These are phyloP conservation scores for Leccinum fibrillosum DNA, from an alignment of 768 basidiomycete genomes.

Conservation along the genomic window DNA sequence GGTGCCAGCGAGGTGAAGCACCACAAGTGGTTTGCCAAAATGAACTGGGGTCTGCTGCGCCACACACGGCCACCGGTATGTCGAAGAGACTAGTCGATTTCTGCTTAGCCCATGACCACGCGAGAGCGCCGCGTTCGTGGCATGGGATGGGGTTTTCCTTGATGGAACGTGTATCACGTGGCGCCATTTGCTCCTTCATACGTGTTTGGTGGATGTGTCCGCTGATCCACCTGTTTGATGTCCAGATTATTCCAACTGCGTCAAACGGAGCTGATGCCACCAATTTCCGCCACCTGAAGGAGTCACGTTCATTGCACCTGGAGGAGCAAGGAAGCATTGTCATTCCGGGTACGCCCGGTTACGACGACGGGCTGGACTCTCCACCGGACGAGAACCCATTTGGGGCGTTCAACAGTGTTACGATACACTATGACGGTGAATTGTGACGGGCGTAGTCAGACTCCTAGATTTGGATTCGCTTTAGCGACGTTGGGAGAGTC, in stretches of 20 bases:
- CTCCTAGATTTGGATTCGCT: conserved; percentile 5
- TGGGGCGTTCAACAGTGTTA: conserved; percentile 87
- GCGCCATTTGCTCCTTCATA: conserved; percentile 8
- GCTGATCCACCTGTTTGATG: conserved; percentile 24
- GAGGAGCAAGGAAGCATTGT: conserved; percentile 55
- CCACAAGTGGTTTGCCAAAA: conserved; percentile 96
- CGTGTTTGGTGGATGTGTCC: conserved; percentile 15
- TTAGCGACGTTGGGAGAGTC: conserved; percentile 1
- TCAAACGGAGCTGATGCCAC: conserved; percentile 79
- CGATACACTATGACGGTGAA: conserved; percentile 81
- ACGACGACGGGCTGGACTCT: conserved; percentile 44
- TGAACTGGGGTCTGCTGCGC: conserved; percentile 95
- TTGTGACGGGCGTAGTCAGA: conserved; percentile 18
- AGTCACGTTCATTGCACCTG: conserved; percentile 88
- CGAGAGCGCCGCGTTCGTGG: background rate
- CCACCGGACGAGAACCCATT: conserved; percentile 65
- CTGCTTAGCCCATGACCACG: background rate
- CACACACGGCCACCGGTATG: conserved; percentile 91
- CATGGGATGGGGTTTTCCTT: background rate
- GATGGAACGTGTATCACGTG: conserved; percentile 10
- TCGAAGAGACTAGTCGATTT: conserved; percentile 1
- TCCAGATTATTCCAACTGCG: conserved; percentile 72
- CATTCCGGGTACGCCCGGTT: conserved; percentile 38
- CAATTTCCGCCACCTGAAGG: conserved; percentile 89
- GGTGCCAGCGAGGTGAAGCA: conserved; percentile 99